Evolutionary conservation across 2,329 filamentous ascomycete genomes (phyloP).

Genomic region (Teratosphaeria nubilosa): DNA sequence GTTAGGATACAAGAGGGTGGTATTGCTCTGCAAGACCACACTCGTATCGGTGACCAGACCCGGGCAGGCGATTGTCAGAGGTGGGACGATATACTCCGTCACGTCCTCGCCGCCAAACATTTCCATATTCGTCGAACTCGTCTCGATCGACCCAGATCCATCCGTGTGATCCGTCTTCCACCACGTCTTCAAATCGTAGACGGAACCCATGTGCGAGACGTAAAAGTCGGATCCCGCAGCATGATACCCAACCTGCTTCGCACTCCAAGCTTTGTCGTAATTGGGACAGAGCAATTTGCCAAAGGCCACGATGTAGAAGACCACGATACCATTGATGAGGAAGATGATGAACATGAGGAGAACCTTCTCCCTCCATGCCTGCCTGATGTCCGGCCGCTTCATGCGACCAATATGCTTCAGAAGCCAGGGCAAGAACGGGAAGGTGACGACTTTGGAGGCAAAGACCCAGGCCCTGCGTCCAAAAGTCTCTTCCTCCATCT

Average conservation of each 20-base stretch:
- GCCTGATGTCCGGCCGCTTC: constrained; percentile 91
- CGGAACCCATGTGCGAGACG: constrained; percentile 76
- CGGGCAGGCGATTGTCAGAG: constrained; percentile 63
- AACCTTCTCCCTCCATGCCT: constrained; percentile 95
- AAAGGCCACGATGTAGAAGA: constrained; percentile 89
- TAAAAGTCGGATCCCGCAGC: constrained; percentile 67
- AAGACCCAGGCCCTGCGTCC: constrained; percentile 68
- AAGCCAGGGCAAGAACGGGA: constrained; percentile 83
- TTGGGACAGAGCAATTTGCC: constrained; percentile 82
- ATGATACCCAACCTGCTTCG: constrained; percentile 59
- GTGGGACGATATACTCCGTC: constrained; percentile 76
- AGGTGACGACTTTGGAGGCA: constrained; percentile 78
- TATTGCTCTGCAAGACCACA: constrained; percentile 56
- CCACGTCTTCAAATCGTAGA: constrained; percentile 88
- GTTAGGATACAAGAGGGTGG: constrained; percentile 42
- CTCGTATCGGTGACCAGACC: constrained; percentile 53
- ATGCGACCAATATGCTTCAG: constrained; percentile 80
- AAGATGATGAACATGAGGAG: constrained; percentile 72
- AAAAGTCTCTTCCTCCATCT: constrained; percentile 54
- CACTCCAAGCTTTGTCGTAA: constrained; percentile 78
- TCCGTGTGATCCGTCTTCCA: constrained; percentile 81
- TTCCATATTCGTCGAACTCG: constrained; percentile 58
- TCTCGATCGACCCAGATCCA: constrained; percentile 42
- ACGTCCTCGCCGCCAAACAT: constrained; percentile 69
- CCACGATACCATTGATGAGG: constrained; percentile 66